Evolutionary conservation across 2,329 filamentous ascomycete species (phyloP).

Genomic region (Stemphylium lycopersici): DNA sequence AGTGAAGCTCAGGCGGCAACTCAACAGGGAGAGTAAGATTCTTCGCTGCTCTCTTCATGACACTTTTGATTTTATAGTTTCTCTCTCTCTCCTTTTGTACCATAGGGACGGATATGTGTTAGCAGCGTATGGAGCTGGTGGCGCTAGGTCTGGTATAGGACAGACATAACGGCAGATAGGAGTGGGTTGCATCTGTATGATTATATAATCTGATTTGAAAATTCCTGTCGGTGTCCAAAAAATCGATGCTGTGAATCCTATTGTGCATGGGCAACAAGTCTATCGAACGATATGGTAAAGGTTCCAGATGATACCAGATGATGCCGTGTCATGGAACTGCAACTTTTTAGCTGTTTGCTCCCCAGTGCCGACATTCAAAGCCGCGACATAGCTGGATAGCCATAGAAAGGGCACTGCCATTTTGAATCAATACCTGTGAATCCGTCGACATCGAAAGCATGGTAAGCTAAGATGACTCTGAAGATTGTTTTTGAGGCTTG

Average conservation of each 20-base stretch:
- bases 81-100: conserved; percentile 17
- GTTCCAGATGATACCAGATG: background rate
- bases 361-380: background rate
- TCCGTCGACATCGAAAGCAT: background rate
- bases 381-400: no score
- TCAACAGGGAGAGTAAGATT: conserved; percentile 22
- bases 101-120: conserved; percentile 21
- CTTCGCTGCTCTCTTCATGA: conserved; percentile 1
- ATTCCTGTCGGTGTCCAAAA: background rate
- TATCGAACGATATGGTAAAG: background rate
- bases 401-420: no score
- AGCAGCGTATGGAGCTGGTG: conserved; percentile 16
- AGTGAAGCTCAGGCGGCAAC: conserved; percentile 49
- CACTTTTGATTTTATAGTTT: background rate
- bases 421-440: no score
- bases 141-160: conserved; percentile 14
- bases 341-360: background rate
- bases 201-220: conserved; percentile 8
- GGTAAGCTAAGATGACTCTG: background rate
- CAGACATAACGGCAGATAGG: conserved; percentile 2
- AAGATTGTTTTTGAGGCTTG: background rate
- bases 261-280: background rate
- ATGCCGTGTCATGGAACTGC: background rate
- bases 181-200: conserved; percentile 16
- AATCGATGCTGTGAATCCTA: background rate